A percentile compares a stretch with the other conserved stretches of the same genome.
Conservation (phyloP, 2,329 filamentous ascomycete genomes). For the Pestalotiopsis sp. region DNA sequence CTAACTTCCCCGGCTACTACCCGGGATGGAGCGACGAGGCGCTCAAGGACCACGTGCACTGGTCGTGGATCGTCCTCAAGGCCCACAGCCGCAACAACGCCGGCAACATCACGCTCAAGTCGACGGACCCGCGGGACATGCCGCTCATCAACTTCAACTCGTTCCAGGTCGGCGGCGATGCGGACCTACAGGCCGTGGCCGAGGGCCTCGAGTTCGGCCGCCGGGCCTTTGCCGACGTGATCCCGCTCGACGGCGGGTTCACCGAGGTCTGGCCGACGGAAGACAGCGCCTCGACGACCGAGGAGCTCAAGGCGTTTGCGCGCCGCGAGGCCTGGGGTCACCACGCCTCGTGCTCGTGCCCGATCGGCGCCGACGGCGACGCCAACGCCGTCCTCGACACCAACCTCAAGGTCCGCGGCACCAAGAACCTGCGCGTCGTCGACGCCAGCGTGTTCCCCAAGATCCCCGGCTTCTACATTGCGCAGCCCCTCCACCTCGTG, state of each 20-base stretch:
- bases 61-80: constrained; percentile 53
- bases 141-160: constrained; percentile 65
- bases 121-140: constrained; percentile 63
- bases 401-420: constrained; percentile 54
- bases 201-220: constrained; percentile 57
- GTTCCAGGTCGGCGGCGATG: constrained; percentile 49
- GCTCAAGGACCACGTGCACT: constrained; percentile 40
- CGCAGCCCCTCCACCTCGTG: constrained; percentile 29
- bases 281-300: constrained; percentile 31
- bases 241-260: constrained; percentile 31
- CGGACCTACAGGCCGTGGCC: constrained; percentile 53
- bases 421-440: constrained; percentile 54
- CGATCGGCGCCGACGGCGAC: constrained; percentile 44
- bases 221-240: constrained; percentile 40
- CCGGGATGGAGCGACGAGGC: constrained; percentile 37
- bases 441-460: constrained; percentile 57
- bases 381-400: constrained; percentile 53
- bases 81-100: constrained; percentile 60
- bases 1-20: constrained; percentile 43
- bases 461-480: constrained; percentile 42
- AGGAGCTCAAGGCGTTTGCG: constrained; percentile 22
- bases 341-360: constrained; percentile 26
- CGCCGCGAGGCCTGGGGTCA: constrained; percentile 22
- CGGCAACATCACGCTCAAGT: constrained; percentile 64
- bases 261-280: constrained; percentile 20